Conservation (phyloP, 2,329 filamentous ascomycete genomes). For the Fusarium albosuccineum region DNA sequence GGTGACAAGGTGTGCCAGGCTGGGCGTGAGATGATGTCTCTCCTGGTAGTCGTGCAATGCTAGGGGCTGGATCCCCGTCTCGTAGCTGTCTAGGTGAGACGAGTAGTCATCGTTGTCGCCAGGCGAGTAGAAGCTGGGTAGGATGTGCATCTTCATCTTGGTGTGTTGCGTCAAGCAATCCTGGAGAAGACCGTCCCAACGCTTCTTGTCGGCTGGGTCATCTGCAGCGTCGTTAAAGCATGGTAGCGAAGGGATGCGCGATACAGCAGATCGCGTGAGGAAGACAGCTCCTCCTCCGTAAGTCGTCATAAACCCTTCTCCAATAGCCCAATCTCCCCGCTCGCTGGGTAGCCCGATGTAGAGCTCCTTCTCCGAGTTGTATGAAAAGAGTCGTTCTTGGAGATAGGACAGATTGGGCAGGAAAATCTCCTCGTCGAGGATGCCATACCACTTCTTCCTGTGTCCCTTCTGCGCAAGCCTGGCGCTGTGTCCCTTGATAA, state of each 20-base stretch:
- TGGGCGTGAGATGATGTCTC: conserved; percentile 56
- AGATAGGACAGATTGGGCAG: conserved; percentile 58
- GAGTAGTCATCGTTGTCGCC: conserved; percentile 49
- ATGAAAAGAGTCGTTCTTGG: conserved; percentile 52
- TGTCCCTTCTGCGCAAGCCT: conserved; percentile 52
- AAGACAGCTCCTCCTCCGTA: conserved; percentile 61
- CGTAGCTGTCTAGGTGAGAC: conserved; percentile 50
- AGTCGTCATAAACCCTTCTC: conserved; percentile 54
- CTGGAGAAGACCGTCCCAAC: conserved; percentile 59
- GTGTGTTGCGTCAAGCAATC: conserved; percentile 55
- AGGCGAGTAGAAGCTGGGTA: conserved; percentile 60
- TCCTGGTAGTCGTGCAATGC: conserved; percentile 56
- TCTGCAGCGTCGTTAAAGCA: conserved; percentile 50
- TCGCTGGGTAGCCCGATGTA: conserved; percentile 61
- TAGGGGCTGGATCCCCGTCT: conserved; percentile 57
- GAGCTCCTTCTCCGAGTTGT: conserved; percentile 50
- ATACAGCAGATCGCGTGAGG: conserved; percentile 53
- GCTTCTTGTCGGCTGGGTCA: conserved; percentile 38
- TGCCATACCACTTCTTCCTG: conserved; percentile 57
- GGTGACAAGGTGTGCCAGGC: conserved; percentile 57
- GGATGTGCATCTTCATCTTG: conserved; percentile 54
- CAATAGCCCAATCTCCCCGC: conserved; percentile 56
- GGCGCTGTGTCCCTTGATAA: conserved; percentile 51
- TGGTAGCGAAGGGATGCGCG: conserved; percentile 51
- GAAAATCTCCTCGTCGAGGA: conserved; percentile 63